Base-by-base conservation (phyloP, 352 stramenopile genomes). In the Pythium sp. region DNA sequence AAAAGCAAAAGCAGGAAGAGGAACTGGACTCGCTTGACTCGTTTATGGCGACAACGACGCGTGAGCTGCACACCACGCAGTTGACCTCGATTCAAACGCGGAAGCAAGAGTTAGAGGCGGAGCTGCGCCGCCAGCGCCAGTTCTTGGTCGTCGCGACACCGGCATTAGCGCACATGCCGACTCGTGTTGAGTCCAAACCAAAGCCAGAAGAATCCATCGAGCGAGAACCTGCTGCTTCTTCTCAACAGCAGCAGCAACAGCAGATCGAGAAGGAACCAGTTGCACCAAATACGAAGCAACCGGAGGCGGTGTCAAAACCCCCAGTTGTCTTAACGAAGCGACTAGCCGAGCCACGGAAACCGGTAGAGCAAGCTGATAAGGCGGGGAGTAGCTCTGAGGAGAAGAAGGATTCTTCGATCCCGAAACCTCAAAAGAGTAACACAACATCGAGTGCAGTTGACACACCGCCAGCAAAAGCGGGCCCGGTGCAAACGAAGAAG, bases 11-110 rank as follows among this genome's bases (percentile, higher is more conserved):
- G 22, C 56, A 72, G 7, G 72, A 75, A 32, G 53, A 78, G 58
- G 79, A 71, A 47, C 55, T 68, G 26, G 82, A 91, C 60, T 76
- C 79, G 20, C 71, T 95, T 28, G 83, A 92, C 53, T 78, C 80
- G 34, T 92, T 92, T 68, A 89, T 93, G 82, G 72, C 76, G 56
- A 70, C 68, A 11, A 88, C 84, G 3, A 82, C 74, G 5, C 76
- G 68, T n/a, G 72, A 84, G 43, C 70, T 95, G 24, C 75, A 84
- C 59, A 59, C 59, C 18, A 81, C 67, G 12, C 65, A 86, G 14
- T 58, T 77, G 22, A 67, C 72, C 14, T 57, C 74, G 2, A 65
- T 87, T 12, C 26, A 41, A 1, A 69, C 63, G 30, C 55, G 70
- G 24, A 79, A 72, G 54, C 12, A 67, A 14, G 74, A 75, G 5